Evolutionary conservation across 2,329 filamentous ascomycete species (phyloP).

Genomic region (Pseudocercospora eumusae): DNA sequence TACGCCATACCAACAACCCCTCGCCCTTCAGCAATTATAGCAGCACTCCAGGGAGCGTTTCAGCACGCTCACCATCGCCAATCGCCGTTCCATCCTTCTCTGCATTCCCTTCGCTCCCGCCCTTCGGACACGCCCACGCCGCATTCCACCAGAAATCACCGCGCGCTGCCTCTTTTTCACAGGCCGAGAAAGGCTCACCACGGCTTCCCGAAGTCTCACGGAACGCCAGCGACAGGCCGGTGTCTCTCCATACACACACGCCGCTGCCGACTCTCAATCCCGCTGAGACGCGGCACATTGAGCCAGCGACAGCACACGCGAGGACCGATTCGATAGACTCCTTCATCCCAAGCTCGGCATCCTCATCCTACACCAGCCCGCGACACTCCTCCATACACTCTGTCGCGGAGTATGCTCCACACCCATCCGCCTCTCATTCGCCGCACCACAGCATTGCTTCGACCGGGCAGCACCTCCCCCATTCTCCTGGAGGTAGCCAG

Average conservation of each 20-base stretch:
- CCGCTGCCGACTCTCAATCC: slow-evolving; percentile 25
- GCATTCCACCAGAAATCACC: slow-evolving; percentile 53
- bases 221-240: slow-evolving; percentile 30
- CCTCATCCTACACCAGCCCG: slow-evolving; percentile 32
- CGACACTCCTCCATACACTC: slow-evolving; percentile 32
- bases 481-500: slow-evolving; percentile 15
- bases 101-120: slow-evolving; percentile 43
- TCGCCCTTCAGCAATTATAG: slow-evolving; percentile 14
- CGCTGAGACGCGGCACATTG: background rate
- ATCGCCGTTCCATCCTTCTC: slow-evolving; percentile 45
- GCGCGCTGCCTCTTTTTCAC: slow-evolving; percentile 47
- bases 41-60: slow-evolving; percentile 16
- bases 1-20: background rate
- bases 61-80: slow-evolving; percentile 19
- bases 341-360: slow-evolving; percentile 28
- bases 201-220: slow-evolving; percentile 31
- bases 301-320: slow-evolving; percentile 23
- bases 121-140: slow-evolving; percentile 30
- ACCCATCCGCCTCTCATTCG: slow-evolving; percentile 28
- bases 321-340: slow-evolving; percentile 35
- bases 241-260: slow-evolving; percentile 37
- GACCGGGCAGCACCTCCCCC: slow-evolving; percentile 27
- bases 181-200: slow-evolving; percentile 47
- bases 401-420: slow-evolving; percentile 35
- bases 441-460: slow-evolving; percentile 32